Conservation (phyloP, 1,284 basidiomycete species). For the Marasmius sp. region DNA sequence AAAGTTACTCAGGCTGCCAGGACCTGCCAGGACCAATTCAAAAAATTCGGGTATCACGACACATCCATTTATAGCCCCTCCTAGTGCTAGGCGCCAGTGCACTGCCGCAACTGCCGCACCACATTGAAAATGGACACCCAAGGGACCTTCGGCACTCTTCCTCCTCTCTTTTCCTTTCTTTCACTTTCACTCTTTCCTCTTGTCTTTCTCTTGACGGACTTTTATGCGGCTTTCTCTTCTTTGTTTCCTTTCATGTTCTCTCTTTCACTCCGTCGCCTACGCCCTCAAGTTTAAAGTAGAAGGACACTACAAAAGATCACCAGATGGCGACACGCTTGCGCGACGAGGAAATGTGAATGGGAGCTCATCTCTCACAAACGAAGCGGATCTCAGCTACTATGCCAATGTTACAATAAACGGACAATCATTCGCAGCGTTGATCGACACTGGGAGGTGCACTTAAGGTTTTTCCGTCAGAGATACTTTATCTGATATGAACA, state of each 20-base stretch:
- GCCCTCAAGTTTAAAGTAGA: background rate
- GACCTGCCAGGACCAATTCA: too few species aligned
- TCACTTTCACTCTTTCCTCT: background rate
- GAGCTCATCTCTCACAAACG: constrained; percentile 17
- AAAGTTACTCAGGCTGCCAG: too few species aligned
- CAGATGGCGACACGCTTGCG: background rate
- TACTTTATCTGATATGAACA: background rate
- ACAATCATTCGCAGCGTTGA: constrained; percentile 44
- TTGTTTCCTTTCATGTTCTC: background rate
- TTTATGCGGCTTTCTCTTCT: background rate
- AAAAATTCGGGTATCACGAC: too few species aligned
- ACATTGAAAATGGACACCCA: background rate
- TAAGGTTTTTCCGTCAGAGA: background rate
- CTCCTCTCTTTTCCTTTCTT: background rate
- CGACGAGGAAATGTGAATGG: background rate
- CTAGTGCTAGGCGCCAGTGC: background rate
- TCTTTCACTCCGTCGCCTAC: background rate
- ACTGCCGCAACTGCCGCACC: background rate
- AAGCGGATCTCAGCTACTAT: constrained; percentile 40
- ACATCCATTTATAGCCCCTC: too few species aligned
- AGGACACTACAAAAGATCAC: background rate
- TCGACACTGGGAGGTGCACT: constrained; percentile 69
- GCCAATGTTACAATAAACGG: constrained; percentile 55
- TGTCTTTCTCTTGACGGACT: background rate
- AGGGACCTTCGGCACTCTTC: background rate